Base-by-base conservation (phyloP, 768 basidiomycete species). In the Lepiota subincarnata region DNA sequence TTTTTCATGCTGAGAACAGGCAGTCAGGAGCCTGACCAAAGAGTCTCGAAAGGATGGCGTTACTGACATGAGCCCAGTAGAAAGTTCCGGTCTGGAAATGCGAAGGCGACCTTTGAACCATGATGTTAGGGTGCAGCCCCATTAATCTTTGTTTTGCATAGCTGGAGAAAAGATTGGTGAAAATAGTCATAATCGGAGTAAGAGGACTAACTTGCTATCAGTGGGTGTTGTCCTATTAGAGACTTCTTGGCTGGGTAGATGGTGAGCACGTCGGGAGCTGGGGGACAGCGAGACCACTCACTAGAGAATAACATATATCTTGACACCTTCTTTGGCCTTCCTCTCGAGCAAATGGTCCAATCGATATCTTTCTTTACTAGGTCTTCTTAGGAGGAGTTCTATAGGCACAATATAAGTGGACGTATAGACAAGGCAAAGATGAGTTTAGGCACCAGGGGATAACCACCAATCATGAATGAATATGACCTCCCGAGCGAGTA, bases 391-490 rank as follows among this genome's bases (percentile, higher is more conserved):
- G 57, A 89, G 84, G 38, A 97, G 70, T 66, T 97, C 89, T 86
- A 31, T 31, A 60, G n/a, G 20, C 7, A 3, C 34, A 1, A 22
- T 5, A 22, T 31, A 18, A 16, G 28, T 34, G 39, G 35, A 28
- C 41, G 10, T 31, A 3, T 11, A 16, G 39, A 22, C 39, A 20
- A 19, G 22, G 38, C 24, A 16, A 24, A 34, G 20, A 3, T 19
- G 37, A 12, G 16, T n/a, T 20, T 31, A 26, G 62, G 49, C 64
- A 90, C 90, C 87, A 3, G 92, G 92, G 20, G 92, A 92, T 19
- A 94, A 73, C 97, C 96, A 98, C 96, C 96, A 98, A 69, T 96
- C 96, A 64, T 98, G 97, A 35, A 98, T 97, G 65, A 93, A 95
- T 51, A 97, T 93, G 41, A 72, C 78, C 62, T 92, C 87, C 65